Evolutionary conservation across 1,284 basidiomycete species (phyloP).

Genomic region (Phylloboletellus chloephorus): DNA sequence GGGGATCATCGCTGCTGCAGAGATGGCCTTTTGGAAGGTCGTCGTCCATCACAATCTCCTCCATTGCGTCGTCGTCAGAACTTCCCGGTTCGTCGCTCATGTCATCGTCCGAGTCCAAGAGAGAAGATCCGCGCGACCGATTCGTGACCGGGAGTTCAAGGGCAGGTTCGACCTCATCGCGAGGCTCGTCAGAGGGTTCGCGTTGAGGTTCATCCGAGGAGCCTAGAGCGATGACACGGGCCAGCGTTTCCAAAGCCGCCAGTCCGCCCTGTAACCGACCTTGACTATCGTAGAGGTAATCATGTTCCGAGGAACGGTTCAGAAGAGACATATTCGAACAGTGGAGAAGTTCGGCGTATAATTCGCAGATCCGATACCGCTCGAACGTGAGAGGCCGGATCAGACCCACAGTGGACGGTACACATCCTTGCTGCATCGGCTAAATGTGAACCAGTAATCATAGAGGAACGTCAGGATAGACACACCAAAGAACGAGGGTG

Average conservation of each 20-base stretch:
- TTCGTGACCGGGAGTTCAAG: conserved; percentile 69
- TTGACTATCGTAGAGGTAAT: conserved; percentile 71
- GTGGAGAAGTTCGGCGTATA: conserved; percentile 95
- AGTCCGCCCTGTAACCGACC: conserved; percentile 81
- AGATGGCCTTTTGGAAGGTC: conserved; percentile 38
- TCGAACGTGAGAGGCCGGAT: conserved; percentile 88
- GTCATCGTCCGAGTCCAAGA: conserved; percentile 70
- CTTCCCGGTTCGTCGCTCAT: conserved; percentile 68
- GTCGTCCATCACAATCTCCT: conserved; percentile 70
- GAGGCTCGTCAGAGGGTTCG: conserved; percentile 51
- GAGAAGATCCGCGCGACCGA: conserved; percentile 49
- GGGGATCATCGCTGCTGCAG: conserved; percentile 16
- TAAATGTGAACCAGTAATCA: conserved; percentile 11
- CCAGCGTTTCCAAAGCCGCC: conserved; percentile 74
- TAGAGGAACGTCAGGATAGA: conserved; percentile 9
- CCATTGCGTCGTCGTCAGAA: conserved; percentile 70
- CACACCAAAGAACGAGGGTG: conserved; percentile 73
- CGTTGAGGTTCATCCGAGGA: conserved; percentile 51
- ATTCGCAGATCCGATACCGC: conserved; percentile 94
- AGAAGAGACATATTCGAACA: conserved; percentile 98
- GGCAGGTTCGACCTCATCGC: conserved; percentile 61
- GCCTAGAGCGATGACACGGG: conserved; percentile 67
- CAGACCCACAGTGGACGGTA: conserved; percentile 66
- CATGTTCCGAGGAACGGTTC: conserved; percentile 70
- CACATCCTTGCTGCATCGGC: conserved; percentile 47